Percentiles rank a stretch among this genome's conserved stretches.
These are phyloP conservation scores for Thalassiosira hispida DNA, from an alignment of 352 stramenopile genomes.

Conservation along the genomic window DNA sequence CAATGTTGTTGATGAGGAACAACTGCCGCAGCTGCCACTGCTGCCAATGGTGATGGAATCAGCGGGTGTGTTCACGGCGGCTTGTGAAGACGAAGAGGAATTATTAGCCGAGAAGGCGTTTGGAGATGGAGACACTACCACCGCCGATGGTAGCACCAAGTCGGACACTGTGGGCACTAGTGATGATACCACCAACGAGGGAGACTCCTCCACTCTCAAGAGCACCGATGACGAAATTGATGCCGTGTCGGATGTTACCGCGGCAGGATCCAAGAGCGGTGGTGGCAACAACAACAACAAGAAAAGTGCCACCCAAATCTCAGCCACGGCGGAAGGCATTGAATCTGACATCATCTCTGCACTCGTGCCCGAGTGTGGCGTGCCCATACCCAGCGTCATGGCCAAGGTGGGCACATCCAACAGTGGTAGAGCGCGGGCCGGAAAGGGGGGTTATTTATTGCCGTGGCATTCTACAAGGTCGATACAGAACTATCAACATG, in stretches of 20 bases:
- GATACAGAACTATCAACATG: conserved; percentile 43
- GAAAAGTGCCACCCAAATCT: neutral
- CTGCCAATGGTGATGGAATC: neutral
- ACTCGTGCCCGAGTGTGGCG: conserved; percentile 41
- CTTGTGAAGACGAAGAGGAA: no score
- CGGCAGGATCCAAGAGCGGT: neutral
- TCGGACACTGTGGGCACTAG: neutral
- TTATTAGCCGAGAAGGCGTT: no score
- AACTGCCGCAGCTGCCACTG: neutral
- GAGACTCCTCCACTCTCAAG: neutral
- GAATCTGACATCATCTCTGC: conserved; percentile 27
- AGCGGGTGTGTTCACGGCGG: no score
- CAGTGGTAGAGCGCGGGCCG: neutral
- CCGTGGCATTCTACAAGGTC: conserved; percentile 44
- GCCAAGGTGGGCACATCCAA: conserved; percentile 22
- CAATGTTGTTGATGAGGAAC: conserved; percentile 10
- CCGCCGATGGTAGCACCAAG: neutral
- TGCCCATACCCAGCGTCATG: conserved; percentile 40
- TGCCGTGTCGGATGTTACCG: neutral
- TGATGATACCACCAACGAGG: conserved; percentile 8
- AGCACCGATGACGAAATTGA: conserved; percentile 15
- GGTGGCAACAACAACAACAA: neutral
- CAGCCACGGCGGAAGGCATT: conserved; percentile 21
- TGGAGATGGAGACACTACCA: neutral
- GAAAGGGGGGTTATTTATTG: conserved; percentile 31